Evolutionary conservation across 2,329 filamentous ascomycete species (phyloP).

Genomic region (Hymenoscyphus fraxineus): DNA sequence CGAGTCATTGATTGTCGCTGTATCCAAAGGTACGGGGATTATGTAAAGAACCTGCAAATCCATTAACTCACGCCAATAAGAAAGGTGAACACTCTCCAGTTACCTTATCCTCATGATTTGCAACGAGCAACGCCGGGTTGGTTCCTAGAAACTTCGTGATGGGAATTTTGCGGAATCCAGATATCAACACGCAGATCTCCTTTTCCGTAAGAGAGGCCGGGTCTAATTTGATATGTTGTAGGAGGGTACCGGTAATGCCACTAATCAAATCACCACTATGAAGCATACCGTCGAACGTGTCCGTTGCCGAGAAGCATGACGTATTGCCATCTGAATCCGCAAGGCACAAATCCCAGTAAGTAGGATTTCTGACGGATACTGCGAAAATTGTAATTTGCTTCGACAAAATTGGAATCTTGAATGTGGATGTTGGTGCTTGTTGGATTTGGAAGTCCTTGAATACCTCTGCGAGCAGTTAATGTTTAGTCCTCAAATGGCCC

Average conservation of each 20-base stretch:
- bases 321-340: slow-evolving; percentile 23
- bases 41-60: not conserved
- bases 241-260: slow-evolving; percentile 17
- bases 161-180: slow-evolving; percentile 22
- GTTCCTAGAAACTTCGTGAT: slow-evolving; percentile 21
- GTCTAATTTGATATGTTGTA: slow-evolving; percentile 24
- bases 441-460: slow-evolving; percentile 25
- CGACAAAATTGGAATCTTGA: slow-evolving; percentile 20
- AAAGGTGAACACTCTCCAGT: not conserved
- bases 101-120: slow-evolving; percentile 24
- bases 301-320: slow-evolving; percentile 21
- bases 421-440: slow-evolving; percentile 24
- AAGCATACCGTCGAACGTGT: slow-evolving; percentile 13
- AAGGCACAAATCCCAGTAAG: slow-evolving; percentile 32
- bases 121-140: slow-evolving; percentile 23
- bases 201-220: slow-evolving; percentile 15
- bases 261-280: not conserved
- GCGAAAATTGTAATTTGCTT: slow-evolving; percentile 25
- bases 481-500: not conserved
- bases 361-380: slow-evolving; percentile 25
- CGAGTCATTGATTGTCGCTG: not conserved
- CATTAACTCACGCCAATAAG: not conserved
- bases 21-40: not conserved
- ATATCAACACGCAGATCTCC: slow-evolving; percentile 28
- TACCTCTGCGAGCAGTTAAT: slow-evolving; percentile 11